Percentiles rank a stretch among this genome's conserved stretches.
These are phyloP conservation scores for Bullera alba DNA, from an alignment of 768 basidiomycete species.

Conservation along the genomic window DNA sequence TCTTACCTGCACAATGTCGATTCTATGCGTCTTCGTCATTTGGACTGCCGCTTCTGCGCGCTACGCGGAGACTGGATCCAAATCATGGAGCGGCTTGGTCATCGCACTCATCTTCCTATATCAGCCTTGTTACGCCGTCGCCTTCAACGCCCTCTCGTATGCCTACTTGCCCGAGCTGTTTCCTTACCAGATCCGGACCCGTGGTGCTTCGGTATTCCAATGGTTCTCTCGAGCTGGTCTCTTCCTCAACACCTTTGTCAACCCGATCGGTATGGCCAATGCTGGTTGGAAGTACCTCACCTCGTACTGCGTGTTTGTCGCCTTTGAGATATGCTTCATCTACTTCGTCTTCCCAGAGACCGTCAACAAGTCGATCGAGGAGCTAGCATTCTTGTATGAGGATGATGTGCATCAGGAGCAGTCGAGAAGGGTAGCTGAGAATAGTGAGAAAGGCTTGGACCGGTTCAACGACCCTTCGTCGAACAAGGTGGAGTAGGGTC, in stretches of 20 bases:
- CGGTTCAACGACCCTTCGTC: too few relatives aligned
- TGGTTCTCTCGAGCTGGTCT: slow-evolving; percentile 55
- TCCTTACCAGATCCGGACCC: slow-evolving; percentile 59
- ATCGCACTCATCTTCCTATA: neutral
- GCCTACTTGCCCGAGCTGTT: slow-evolving; percentile 64
- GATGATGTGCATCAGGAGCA: slow-evolving; percentile 10
- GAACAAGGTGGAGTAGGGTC: too few relatives aligned
- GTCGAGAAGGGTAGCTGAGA: slow-evolving; percentile 9
- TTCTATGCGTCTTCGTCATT: neutral
- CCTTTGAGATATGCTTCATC: slow-evolving; percentile 55
- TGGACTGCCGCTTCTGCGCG: neutral
- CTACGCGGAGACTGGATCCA: neutral
- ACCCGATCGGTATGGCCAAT: slow-evolving; percentile 58
- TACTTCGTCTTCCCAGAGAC: slow-evolving; percentile 64
- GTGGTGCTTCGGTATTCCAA: slow-evolving; percentile 59
- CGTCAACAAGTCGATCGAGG: slow-evolving; percentile 53
- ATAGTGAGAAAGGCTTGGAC: too few relatives aligned
- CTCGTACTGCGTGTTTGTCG: slow-evolving; percentile 52
- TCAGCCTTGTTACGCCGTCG: neutral
- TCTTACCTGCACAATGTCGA: slow-evolving; percentile 49
- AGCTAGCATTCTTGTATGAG: slow-evolving; percentile 48
- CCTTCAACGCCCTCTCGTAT: slow-evolving; percentile 31
- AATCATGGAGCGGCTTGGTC: neutral
- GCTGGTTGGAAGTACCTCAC: slow-evolving; percentile 59
- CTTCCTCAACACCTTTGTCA: slow-evolving; percentile 63